Evolutionary conservation across 805 yeast species (phyloP).

Genomic region (Cyberlindnera samutprakarnensis): DNA sequence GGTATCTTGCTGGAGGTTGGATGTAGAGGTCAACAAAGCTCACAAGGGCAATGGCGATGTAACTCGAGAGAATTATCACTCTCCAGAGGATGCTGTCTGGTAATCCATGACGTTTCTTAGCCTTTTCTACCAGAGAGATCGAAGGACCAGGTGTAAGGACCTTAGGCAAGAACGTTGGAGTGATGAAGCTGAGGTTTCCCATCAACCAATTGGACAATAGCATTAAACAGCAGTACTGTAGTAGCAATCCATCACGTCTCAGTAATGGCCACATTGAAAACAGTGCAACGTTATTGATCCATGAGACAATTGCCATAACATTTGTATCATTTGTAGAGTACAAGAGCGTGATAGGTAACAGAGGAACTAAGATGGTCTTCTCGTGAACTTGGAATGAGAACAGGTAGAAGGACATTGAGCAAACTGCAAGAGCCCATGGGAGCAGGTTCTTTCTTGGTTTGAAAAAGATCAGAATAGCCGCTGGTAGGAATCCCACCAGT

Average conservation of each 20-base stretch:
- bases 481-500: conserved; percentile 44
- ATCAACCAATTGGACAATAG: conserved; percentile 73
- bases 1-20: conserved; percentile 52
- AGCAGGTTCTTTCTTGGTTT: conserved; percentile 44
- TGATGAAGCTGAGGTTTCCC: conserved; percentile 51
- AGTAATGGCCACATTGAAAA: conserved; percentile 88
- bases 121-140: conserved; percentile 24
- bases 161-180: conserved; percentile 35
- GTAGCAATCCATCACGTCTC: conserved; percentile 59
- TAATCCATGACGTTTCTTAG: conserved; percentile 33
- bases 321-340: conserved; percentile 44
- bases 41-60: conserved; percentile 39
- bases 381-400: conserved; percentile 97
- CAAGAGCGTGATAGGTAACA: conserved; percentile 74
- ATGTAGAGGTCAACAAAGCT: conserved; percentile 47
- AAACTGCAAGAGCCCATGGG: conserved; percentile 71
- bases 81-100: conserved; percentile 46
- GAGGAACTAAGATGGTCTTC: conserved; percentile 81
- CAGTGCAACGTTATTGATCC: conserved; percentile 80
- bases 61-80: conserved; percentile 43
- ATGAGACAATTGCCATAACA: conserved; percentile 65
- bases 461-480: conserved; percentile 42
- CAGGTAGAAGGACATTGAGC: conserved; percentile 81
- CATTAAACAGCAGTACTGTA: conserved; percentile 64
- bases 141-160: conserved; percentile 39